Percentiles rank a stretch among this genome's conserved stretches.
Conservation (phyloP, 257 asterid species). For the Thymus quinquecostatus region DNA sequence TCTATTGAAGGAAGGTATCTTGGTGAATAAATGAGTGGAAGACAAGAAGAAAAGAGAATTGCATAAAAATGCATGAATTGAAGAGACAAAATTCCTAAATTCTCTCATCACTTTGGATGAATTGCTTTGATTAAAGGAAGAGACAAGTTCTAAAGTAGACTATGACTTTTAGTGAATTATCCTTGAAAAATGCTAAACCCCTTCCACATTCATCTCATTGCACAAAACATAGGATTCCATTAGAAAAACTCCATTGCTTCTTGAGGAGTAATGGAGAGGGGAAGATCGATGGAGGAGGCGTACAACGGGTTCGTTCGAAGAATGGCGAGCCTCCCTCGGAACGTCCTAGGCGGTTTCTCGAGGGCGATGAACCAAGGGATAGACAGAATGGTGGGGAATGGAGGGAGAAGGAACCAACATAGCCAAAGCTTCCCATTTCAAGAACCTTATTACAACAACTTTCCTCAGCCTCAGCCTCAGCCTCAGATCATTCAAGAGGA, state of each 20-base stretch:
- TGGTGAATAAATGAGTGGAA: constrained; percentile 9
- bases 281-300: constrained; percentile 46
- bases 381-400: constrained; percentile 46
- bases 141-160: constrained; percentile 32
- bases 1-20: constrained; percentile 30
- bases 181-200: constrained; percentile 38
- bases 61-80: not conserved
- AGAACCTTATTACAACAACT: constrained; percentile 24
- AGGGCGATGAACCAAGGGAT: constrained; percentile 69
- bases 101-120: constrained; percentile 18
- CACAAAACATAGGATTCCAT: constrained; percentile 41
- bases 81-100: constrained; percentile 11
- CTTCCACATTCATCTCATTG: constrained; percentile 35
- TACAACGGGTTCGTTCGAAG: constrained; percentile 48
- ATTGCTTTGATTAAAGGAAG: constrained; percentile 38
- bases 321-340: constrained; percentile 70
- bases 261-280: constrained; percentile 35
- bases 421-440: constrained; percentile 43
- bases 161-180: constrained; percentile 31
- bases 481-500: constrained; percentile 56
- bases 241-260: not conserved
- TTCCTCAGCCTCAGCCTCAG: constrained; percentile 29
- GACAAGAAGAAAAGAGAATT: constrained; percentile 22
- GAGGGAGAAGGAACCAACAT: constrained; percentile 43
- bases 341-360: constrained; percentile 59